Evolutionary conservation across 176 grass and related monocot genomes (phyloP).

Genomic region (Oryza rufipogon): DNA sequence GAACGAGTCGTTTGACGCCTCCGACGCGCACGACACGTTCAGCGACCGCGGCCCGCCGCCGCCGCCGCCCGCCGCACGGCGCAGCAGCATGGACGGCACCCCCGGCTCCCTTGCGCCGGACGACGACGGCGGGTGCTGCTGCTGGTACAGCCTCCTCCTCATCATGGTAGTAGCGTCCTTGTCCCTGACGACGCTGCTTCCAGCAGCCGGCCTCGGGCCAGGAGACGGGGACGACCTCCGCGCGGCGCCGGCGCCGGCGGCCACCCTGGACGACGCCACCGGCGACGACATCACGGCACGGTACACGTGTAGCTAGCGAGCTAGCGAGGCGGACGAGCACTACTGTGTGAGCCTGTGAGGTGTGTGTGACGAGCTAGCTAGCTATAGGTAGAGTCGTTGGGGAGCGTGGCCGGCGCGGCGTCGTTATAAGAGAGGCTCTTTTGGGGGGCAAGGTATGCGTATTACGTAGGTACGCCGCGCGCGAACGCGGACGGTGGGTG

Average conservation of each 20-base stretch:
- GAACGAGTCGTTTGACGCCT: conserved; percentile 83
- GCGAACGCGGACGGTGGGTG: conserved; percentile 16
- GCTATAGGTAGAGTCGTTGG: neutral
- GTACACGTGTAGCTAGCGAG: neutral
- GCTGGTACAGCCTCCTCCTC: neutral
- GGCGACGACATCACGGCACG: conserved; percentile 26
- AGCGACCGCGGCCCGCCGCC: conserved; percentile 50
- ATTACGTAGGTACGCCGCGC: neutral
- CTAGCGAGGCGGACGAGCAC: neutral
- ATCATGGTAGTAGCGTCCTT: neutral
- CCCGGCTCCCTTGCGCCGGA: neutral
- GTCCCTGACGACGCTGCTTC: neutral
- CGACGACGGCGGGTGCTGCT: neutral
- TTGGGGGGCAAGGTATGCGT: neutral
- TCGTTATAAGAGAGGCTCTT: conserved; percentile 24
- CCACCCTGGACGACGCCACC: conserved; percentile 13
- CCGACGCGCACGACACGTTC: conserved; percentile 83
- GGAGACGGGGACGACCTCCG: conserved; percentile 42
- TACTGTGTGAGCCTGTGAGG: neutral
- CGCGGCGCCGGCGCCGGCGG: neutral
- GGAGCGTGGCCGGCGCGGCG: neutral
- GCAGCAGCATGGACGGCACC: conserved; percentile 49
- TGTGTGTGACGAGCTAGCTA: neutral
- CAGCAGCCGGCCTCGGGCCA: neutral
- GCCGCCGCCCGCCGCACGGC: conserved; percentile 5